phyloP scores from a whole-genome alignment of 1,284 basidiomycete species.

The Sanghuangporus sanghuang region DNA sequence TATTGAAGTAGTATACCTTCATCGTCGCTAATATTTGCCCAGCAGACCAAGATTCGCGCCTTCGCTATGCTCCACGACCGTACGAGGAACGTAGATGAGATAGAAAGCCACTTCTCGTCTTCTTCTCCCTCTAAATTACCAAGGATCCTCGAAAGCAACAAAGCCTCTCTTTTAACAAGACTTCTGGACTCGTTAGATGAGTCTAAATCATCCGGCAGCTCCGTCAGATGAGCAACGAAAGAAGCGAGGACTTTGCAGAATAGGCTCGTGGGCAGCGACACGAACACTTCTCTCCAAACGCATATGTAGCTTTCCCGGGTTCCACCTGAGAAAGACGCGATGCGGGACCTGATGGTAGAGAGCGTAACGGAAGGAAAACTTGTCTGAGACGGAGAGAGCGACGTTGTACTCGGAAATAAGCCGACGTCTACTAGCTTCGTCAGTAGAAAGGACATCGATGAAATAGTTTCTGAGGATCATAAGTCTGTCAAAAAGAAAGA shows the following conservation, averaged over 20 bases:
- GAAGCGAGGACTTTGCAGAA: slow-evolving; percentile 52
- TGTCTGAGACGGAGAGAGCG: slow-evolving; percentile 42
- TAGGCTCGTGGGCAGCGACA: slow-evolving; percentile 47
- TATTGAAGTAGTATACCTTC: slow-evolving; percentile 28
- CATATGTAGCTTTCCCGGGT: slow-evolving; percentile 32
- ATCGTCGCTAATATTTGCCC: slow-evolving; percentile 43
- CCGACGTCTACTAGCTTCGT: slow-evolving; percentile 64
- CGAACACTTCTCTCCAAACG: slow-evolving; percentile 47
- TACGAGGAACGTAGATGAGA: slow-evolving; percentile 44
- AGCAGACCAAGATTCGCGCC: slow-evolving; percentile 61
- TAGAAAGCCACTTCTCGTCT: slow-evolving; percentile 47
- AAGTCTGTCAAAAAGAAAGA: neutral
- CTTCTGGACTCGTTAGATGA: slow-evolving; percentile 32
- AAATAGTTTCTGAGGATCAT: slow-evolving; percentile 25
- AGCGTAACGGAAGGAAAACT: slow-evolving; percentile 58
- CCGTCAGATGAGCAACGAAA: slow-evolving; percentile 43
- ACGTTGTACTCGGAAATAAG: slow-evolving; percentile 46
- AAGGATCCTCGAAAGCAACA: slow-evolving; percentile 42
- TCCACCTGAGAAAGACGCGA: slow-evolving; percentile 22
- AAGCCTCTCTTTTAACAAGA: slow-evolving; percentile 46
- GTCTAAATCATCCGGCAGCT: slow-evolving; percentile 29
- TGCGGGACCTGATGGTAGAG: slow-evolving; percentile 41
- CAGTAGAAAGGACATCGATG: slow-evolving; percentile 31
- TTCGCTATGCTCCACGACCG: slow-evolving; percentile 55
- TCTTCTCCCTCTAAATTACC: slow-evolving; percentile 40